A percentile compares a stretch with the other conserved stretches of the same genome.
phyloP scores from a whole-genome alignment of 176 grass and related monocot species.

The Aegilops speltoides region DNA sequence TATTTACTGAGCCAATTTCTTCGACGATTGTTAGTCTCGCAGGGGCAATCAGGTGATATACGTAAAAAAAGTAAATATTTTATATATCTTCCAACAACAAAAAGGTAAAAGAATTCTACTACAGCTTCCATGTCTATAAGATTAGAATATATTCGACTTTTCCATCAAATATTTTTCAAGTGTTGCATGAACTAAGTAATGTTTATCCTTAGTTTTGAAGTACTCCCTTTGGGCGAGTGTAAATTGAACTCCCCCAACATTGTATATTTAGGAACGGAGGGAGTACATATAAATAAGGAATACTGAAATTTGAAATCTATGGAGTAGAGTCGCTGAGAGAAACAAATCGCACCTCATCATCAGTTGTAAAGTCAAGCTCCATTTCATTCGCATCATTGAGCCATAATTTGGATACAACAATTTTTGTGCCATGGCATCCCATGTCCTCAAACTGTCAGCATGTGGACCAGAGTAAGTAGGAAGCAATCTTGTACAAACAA shows the following conservation, averaged over 20 bases:
- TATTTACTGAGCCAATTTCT: background rate
- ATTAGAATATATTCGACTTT: background rate
- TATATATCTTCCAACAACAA: background rate
- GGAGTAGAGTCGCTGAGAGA: background rate
- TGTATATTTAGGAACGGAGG: no score
- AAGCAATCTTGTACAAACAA: constrained; percentile 9
- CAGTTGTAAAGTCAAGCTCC: constrained; percentile 46
- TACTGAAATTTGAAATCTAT: background rate
- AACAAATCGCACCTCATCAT: constrained; percentile 36
- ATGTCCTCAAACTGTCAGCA: constrained; percentile 38
- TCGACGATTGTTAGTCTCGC: background rate
- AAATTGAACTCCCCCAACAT: no score
- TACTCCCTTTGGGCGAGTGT: no score
- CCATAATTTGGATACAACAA: constrained; percentile 46
- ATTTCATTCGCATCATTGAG: constrained; percentile 43
- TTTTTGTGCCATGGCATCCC: constrained; percentile 42
- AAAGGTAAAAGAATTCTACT: background rate
- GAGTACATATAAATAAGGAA: background rate
- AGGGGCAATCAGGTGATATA: background rate
- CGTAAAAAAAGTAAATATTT: background rate
- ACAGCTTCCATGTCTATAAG: background rate
- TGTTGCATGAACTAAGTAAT: background rate
- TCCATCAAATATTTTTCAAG: background rate
- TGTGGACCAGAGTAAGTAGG: background rate
- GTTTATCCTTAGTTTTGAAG: background rate